Percentiles rank a stretch among this genome's conserved stretches.
phyloP scores from a whole-genome alignment of 2,329 filamentous ascomycete species.

The Microdochium nivale region DNA sequence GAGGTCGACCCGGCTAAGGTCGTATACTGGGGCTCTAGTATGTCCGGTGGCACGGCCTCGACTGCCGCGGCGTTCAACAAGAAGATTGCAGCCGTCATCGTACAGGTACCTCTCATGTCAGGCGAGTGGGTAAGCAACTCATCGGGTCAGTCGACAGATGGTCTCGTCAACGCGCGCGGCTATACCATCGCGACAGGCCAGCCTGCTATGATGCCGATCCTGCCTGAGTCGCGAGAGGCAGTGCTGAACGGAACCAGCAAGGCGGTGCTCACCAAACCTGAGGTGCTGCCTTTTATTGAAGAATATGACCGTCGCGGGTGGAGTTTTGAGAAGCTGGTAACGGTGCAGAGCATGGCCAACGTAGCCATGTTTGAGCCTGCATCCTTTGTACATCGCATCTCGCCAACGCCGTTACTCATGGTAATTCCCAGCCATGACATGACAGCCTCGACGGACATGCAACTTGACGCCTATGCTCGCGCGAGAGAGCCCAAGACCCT shows the following conservation, averaged over 20 bases:
- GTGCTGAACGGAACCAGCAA: neutral
- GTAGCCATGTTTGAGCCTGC: conserved; percentile 3
- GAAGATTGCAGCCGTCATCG: conserved; percentile 6
- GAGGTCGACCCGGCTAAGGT: neutral
- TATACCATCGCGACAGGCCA: neutral
- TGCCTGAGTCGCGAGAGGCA: too few species aligned
- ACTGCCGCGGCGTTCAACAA: conserved; percentile 7
- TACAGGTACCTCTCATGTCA: conserved; percentile 7
- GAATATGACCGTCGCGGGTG: neutral
- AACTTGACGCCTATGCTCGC: conserved; percentile 6
- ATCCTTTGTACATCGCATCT: conserved; percentile 6
- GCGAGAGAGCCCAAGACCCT: conserved; percentile 7
- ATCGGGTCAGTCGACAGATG: neutral
- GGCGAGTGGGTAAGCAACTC: conserved; percentile 3
- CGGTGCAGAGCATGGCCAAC: neutral
- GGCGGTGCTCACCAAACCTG: neutral
- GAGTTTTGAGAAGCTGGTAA: neutral
- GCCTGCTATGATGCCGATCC: neutral
- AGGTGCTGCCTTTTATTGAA: neutral
- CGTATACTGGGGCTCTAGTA: neutral
- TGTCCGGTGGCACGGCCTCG: conserved; percentile 3
- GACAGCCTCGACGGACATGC: neutral
- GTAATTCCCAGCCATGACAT: conserved; percentile 4
- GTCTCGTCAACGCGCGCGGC: neutral
- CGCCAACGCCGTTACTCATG: conserved; percentile 8